Conservation (phyloP, 768 basidiomycete species). For the Albatrellus ellisii region DNA sequence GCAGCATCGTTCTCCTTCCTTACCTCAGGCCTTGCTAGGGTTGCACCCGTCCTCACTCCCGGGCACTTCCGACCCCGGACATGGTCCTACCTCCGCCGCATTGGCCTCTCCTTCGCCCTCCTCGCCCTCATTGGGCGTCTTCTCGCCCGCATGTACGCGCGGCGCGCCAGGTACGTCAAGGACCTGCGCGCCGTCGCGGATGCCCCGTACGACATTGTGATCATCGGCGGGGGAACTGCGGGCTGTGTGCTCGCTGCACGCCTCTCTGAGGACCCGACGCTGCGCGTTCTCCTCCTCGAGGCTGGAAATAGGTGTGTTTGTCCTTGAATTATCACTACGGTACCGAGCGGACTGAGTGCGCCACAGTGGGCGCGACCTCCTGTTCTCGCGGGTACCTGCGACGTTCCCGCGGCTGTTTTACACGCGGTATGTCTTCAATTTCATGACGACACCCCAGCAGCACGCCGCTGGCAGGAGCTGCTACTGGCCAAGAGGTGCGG, state of each 20-base stretch:
- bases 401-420: slow-evolving; percentile 24
- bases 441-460: slow-evolving; percentile 45
- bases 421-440: slow-evolving; percentile 34
- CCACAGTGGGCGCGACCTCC: slow-evolving; percentile 3
- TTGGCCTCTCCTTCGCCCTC: too few species aligned
- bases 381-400: slow-evolving; percentile 10
- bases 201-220: slow-evolving; percentile 26
- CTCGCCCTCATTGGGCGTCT: too few species aligned
- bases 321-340: not conserved
- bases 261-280: slow-evolving; percentile 38
- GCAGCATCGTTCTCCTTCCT: too few species aligned
- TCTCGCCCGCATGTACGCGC: too few species aligned
- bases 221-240: slow-evolving; percentile 31
- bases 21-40: too few species aligned
- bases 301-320: slow-evolving; percentile 41
- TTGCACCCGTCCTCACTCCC: too few species aligned
- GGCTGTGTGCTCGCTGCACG: slow-evolving; percentile 50
- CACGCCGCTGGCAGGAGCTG: slow-evolving; percentile 32
- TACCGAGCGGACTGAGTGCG: not conserved
- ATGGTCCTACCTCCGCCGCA: too few species aligned
- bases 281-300: slow-evolving; percentile 45
- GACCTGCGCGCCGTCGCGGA: too few species aligned
- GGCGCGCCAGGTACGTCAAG: too few species aligned
- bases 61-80: too few species aligned
- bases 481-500: slow-evolving; percentile 56